Conservation (phyloP, 169 alveolate species). For the Plasmodium gallinaceum region DNA sequence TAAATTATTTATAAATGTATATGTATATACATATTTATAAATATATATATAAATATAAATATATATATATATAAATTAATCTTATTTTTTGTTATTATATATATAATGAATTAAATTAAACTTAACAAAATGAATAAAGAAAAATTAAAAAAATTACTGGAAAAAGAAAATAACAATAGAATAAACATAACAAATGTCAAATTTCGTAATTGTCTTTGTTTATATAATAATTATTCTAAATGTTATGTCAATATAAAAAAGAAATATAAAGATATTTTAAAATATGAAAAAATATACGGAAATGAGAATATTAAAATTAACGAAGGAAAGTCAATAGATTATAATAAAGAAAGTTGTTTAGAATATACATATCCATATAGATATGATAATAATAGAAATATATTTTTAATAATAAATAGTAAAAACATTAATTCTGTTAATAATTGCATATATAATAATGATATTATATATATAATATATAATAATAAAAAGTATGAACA, state of each 20-base stretch:
- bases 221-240: conserved; percentile 60
- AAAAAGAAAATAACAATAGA: conserved; percentile 57
- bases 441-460: conserved; percentile 51
- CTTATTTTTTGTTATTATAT: background rate
- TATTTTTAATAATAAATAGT: conserved; percentile 65
- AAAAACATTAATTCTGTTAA: conserved; percentile 48
- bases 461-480: conserved; percentile 64
- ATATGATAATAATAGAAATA: conserved; percentile 52
- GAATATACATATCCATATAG: conserved; percentile 70
- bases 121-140: conserved; percentile 21
- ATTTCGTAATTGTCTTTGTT: conserved; percentile 50
- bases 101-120: background rate
- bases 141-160: conserved; percentile 33
- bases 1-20: background rate
- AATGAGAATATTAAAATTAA: conserved; percentile 50
- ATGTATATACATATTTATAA: too few relatives aligned
- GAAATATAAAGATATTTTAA: conserved; percentile 26
- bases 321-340: conserved; percentile 7
- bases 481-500: conserved; percentile 76
- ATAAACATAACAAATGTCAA: conserved; percentile 41
- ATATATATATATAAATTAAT: too few relatives aligned
- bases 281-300: conserved; percentile 73
- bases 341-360: conserved; percentile 44
- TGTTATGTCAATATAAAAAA: conserved; percentile 58
- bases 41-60: background rate